Evolutionary conservation across 2,329 filamentous ascomycete species (phyloP).

Genomic region (Trichoderma sp.): DNA sequence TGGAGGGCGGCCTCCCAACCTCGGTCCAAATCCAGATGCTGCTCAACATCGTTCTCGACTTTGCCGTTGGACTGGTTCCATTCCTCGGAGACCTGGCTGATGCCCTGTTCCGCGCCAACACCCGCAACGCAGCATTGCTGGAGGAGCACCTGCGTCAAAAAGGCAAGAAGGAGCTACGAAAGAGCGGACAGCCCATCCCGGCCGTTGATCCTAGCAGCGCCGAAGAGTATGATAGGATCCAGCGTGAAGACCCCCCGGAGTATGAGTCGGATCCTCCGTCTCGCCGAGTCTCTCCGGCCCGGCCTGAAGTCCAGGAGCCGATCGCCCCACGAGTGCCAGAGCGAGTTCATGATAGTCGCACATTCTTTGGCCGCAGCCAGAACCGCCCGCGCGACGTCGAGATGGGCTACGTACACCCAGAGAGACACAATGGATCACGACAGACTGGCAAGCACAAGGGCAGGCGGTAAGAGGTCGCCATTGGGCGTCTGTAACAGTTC

Average conservation of each 20-base stretch:
- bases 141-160: slow-evolving; percentile 66
- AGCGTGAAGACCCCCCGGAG: slow-evolving; percentile 28
- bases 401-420: slow-evolving; percentile 25
- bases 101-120: slow-evolving; percentile 71
- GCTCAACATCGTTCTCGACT: slow-evolving; percentile 73
- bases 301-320: slow-evolving; percentile 14
- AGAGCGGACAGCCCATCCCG: slow-evolving; percentile 46
- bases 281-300: slow-evolving; percentile 24
- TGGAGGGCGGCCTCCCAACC: slow-evolving; percentile 72
- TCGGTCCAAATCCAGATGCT: slow-evolving; percentile 68
- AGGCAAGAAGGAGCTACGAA: slow-evolving; percentile 55
- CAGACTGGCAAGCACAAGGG: slow-evolving; percentile 8
- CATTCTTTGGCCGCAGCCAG: slow-evolving; percentile 29
- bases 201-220: slow-evolving; percentile 52
- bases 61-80: slow-evolving; percentile 69
- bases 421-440: background rate
- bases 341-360: slow-evolving; percentile 27
- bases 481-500: background rate
- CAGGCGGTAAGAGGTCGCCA: background rate
- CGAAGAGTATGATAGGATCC: slow-evolving; percentile 46
- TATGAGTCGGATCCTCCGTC: slow-evolving; percentile 30
- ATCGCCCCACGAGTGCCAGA: slow-evolving; percentile 27
- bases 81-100: slow-evolving; percentile 74
- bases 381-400: slow-evolving; percentile 32
- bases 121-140: slow-evolving; percentile 67